Percentiles rank a stretch among this genome's conserved stretches.
Conservation (phyloP, 176 grass and related monocot species). For the Eleusine indica region DNA sequence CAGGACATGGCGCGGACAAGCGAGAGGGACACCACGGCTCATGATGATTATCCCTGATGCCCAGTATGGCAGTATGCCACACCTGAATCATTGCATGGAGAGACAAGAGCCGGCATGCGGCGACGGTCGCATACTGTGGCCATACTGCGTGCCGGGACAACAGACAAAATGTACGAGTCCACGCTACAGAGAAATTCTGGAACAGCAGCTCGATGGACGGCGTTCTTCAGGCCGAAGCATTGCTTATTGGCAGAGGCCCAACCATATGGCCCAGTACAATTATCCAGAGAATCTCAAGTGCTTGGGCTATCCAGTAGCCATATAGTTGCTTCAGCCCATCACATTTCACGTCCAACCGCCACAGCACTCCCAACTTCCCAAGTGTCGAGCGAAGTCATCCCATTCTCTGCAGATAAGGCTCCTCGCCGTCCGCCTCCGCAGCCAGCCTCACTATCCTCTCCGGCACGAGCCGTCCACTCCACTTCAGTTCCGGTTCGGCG, state of each 20-base stretch:
- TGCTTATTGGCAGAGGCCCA: background rate
- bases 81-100: constrained; percentile 9
- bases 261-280: background rate
- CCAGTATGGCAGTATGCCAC: background rate
- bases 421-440: background rate
- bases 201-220: background rate
- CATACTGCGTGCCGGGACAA: background rate
- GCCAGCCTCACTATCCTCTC: constrained; percentile 17
- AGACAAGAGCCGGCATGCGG: background rate
- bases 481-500: background rate
- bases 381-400: background rate
- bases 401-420: constrained; percentile 61
- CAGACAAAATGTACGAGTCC: too few species aligned
- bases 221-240: background rate
- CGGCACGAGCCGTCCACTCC: background rate
- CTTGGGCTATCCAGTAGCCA: too few species aligned
- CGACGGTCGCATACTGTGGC: background rate
- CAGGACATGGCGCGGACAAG: background rate
- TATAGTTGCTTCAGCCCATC: background rate
- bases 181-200: too few species aligned
- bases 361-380: background rate
- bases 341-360: background rate
- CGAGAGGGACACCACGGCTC: background rate
- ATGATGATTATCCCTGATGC: background rate
- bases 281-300: background rate